Evolutionary conservation across 75 land plant species (phyloP), one percentile per base, ranked within the genome.

Genomic region (Pinus taeda): DNA sequence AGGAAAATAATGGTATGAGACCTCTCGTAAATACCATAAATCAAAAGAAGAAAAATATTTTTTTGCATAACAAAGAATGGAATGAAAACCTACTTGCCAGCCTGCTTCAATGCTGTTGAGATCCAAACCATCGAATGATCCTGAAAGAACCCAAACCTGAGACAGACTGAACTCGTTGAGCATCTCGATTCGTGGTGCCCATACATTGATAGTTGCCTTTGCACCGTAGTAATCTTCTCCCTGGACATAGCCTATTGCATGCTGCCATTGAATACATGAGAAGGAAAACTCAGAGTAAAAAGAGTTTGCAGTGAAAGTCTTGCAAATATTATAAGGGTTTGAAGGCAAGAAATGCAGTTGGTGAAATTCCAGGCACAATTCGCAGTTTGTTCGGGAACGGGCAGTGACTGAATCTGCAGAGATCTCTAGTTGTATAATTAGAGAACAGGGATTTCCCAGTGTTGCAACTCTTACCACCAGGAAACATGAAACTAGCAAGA

Each of bases 101-200:
- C 99, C 99, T 57, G 93, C 96, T 83, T 93, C 96, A 62, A 91
- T 91, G 83, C 92, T 93, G 80, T 90, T 93, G 65, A 92, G 84
- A 85, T 87, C 93, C 64, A 84, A 57, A 21, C 88, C 90, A 95
- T 98, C 85, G 77, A 87, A 87, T 15, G 86, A 81, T 20, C 88
- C 88, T 20, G 94, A 89, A 55, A 93, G 84, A 5, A 93, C 80
- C 96, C 96, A 93, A 7, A 93, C 57, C 79, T 93, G 94, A 8
- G 96, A 91, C 29, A 93, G 79, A 80, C 96, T 93, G 76, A 92
- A 93, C 53, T 93, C 96, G 61, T 82, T 79, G 7, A 75, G 79
- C 33, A 61, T 77, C 67, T 82, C 69, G 3, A 94, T 88, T 8
- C 56, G 74, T 0, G 97, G 97, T 18, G 87, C 73, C 93, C 95